A percentile compares a stretch with the other conserved stretches of the same genome.
phyloP scores from a whole-genome alignment of 306 rosid genomes.

The Fragaria nilgerrensis region DNA sequence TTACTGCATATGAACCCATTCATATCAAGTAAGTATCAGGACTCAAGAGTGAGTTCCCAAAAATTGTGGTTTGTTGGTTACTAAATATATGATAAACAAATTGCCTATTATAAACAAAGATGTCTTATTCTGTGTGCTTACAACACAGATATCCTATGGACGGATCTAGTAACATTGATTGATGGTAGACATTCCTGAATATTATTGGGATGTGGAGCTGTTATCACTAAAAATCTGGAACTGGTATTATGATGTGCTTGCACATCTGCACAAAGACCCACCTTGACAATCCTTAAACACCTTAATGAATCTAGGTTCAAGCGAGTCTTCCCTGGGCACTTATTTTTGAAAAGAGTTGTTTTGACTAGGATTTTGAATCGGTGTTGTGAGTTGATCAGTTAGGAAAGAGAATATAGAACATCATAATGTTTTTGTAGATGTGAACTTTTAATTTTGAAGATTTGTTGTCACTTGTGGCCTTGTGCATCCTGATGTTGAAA shows the following conservation, averaged over 20 bases:
- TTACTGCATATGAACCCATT: constrained; percentile 84
- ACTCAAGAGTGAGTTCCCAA: constrained; percentile 1
- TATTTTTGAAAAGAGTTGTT: background rate
- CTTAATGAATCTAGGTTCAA: background rate
- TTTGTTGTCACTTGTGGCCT: background rate
- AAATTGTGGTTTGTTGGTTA: background rate
- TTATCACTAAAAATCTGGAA: background rate
- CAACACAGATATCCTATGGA: constrained; percentile 3
- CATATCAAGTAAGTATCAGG: constrained; percentile 65
- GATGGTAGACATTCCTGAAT: background rate
- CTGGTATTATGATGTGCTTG: background rate
- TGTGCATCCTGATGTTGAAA: constrained; percentile 17
- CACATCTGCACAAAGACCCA: background rate
- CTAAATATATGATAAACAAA: background rate
- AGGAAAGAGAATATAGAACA: background rate
- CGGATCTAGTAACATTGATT: background rate
- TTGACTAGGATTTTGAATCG: background rate
- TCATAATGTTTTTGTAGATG: background rate
- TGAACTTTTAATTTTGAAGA: background rate
- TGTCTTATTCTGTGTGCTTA: background rate
- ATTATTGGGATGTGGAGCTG: background rate
- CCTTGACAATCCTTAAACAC: constrained; percentile 5
- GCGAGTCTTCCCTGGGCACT: background rate
- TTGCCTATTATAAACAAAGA: background rate
- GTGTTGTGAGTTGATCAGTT: background rate